Base-by-base conservation (phyloP, 2,329 filamentous ascomycete species). In the Nigrograna mackinnonii region DNA sequence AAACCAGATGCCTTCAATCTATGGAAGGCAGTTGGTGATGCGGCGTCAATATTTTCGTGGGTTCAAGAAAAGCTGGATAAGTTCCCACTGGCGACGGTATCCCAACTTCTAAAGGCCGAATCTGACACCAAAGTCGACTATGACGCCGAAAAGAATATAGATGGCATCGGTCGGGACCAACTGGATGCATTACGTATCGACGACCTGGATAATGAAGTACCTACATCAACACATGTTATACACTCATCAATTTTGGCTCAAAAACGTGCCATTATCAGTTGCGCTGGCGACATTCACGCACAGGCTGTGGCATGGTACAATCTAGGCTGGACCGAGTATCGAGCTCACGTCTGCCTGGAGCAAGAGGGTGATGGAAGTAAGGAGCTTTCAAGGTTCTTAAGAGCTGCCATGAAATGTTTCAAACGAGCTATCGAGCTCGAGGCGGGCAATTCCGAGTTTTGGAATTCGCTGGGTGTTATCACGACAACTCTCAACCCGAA, bases 251-350 rank as follows among this genome's bases (percentile, higher is more conserved):
- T 97, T 20, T 73, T 97, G 14, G 87, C 89, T 5, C 89, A 95
- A 66, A 99, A 97, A 66, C 82, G 89, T 50, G 91, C 91, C 6
- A 84, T 97, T 12, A 74, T 87, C 54, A 80, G 84, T 28, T 86
- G 86, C 13, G 74, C 83, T 1, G 75, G 84, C 44, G 91, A 99
- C 60, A 66, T 82, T 6, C 89, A 96, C 64, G 91, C 92, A 3
- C 91, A 95, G 68, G 89, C 94, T 1, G 89, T 97, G n/a, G 89
- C 91, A 0, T 94, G 92, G 79, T 99, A 96, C 70, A 99, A 99
- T 59, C 76, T 99, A 14, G 94, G 94, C 31, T 97, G 91, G 89
- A 88, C 89, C 1, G 94, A 99, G 66, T 84, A 94, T 62, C 82
- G 86, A 33, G 88, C 91, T 1, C 89, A 95, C 60, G 73, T 77